Conservation (phyloP, 164 flowering plant species). For the Kingdonia uniflora region DNA sequence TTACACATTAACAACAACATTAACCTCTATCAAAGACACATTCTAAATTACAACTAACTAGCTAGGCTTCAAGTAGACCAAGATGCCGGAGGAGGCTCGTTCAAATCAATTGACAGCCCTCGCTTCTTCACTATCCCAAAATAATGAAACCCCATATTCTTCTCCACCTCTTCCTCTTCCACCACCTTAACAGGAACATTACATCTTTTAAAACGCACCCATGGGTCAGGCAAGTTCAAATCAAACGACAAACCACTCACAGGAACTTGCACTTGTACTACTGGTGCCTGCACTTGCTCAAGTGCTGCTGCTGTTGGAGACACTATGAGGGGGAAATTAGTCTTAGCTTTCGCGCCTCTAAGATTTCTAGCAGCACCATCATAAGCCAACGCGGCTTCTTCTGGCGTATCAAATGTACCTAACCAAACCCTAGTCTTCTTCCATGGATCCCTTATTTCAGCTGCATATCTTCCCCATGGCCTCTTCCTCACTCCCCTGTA, state of each 20-base stretch:
- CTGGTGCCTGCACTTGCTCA: slow-evolving; percentile 1
- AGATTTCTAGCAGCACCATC: slow-evolving; percentile 72
- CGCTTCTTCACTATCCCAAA: slow-evolving; percentile 30
- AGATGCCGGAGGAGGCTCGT: slow-evolving; percentile 75
- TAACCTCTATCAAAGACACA: no score
- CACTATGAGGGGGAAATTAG: slow-evolving; percentile 82
- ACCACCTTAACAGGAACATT: no score
- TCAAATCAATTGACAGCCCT: slow-evolving; percentile 58
- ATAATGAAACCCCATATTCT: slow-evolving; percentile 7
- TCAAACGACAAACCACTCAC: no score
- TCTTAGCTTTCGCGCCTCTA: slow-evolving; percentile 71
- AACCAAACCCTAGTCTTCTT: slow-evolving; percentile 82
- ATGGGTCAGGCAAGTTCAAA: no score
- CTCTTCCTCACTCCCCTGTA: slow-evolving; percentile 83
- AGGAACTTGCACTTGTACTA: no score
- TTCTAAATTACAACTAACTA: no score
- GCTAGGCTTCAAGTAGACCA: no score
- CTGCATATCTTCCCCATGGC: slow-evolving; percentile 94
- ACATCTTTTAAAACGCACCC: no score
- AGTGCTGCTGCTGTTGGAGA: no score
- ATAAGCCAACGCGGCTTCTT: slow-evolving; percentile 79
- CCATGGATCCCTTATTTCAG: slow-evolving; percentile 86
- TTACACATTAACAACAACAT: no score
- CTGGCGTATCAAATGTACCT: slow-evolving; percentile 84
- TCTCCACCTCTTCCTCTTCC: no score